phyloP scores from a whole-genome alignment of 2,329 filamentous ascomycete species.

The Neofusicoccum cordaticola region DNA sequence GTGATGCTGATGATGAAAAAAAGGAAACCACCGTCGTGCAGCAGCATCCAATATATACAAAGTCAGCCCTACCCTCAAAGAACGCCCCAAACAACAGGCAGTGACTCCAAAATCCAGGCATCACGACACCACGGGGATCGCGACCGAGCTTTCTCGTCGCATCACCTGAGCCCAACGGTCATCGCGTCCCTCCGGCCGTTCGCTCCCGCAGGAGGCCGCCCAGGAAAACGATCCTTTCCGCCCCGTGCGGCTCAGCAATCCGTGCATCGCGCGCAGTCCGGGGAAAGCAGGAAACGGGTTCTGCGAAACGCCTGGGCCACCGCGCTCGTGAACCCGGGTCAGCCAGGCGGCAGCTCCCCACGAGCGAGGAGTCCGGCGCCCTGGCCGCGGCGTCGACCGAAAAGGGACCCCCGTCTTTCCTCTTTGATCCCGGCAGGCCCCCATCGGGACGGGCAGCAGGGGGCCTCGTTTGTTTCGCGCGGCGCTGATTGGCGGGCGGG shows the following conservation, averaged over 20 bases:
- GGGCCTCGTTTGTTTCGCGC: background rate
- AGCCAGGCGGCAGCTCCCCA: too few relatives aligned
- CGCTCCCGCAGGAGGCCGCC: background rate
- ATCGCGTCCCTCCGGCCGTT: conserved; percentile 8
- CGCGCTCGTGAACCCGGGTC: background rate
- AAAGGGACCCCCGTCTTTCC: too few relatives aligned
- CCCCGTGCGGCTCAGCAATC: conserved; percentile 2
- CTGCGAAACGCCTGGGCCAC: background rate
- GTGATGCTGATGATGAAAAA: background rate
- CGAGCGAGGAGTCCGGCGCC: too few relatives aligned
- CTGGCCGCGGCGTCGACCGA: too few relatives aligned
- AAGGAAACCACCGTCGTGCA: conserved; percentile 5
- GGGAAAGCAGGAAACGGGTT: background rate
- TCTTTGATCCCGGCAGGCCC: too few relatives aligned
- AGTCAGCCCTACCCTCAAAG: background rate
- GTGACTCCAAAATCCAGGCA: background rate
- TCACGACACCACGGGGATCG: conserved; percentile 1
- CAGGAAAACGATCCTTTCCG: background rate
- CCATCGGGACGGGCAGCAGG: too few relatives aligned
- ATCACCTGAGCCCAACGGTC: background rate
- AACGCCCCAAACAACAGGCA: background rate
- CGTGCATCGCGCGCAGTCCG: background rate
- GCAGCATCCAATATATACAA: conserved; percentile 10
- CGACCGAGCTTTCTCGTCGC: background rate
- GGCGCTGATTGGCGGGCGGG: background rate